Evolutionary conservation across 768 basidiomycete species (phyloP), one percentile per base, ranked within the genome.

Genomic region (Psilocybe tampanensis): DNA sequence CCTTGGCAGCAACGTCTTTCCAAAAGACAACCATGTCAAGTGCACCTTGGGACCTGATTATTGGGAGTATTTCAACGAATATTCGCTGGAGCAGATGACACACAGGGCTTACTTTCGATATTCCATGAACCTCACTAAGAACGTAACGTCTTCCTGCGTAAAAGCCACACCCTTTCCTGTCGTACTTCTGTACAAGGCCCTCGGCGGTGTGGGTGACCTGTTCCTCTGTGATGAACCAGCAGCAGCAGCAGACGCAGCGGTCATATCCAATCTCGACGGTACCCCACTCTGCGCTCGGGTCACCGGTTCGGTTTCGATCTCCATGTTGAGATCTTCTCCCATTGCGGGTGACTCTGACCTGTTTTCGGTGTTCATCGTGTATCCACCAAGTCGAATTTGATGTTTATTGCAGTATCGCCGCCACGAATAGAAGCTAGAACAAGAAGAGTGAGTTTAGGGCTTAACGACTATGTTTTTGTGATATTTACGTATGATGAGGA

Each of bases 101-200:
- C 3, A 34, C 15, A 36, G 34, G n/a, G 68, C 83, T 41, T 59
- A 89, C 90, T 82, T 89, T 58, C 89, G 80, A 72, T 90, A 90
- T 22, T 88, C 85, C 80, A 93, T 80, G 64, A 90, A 89, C 50
- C 83, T 80, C 34, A 91, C 81, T 59, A 94, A 72, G 68, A 91
- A 94, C 2, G 78, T 81, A 19, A 92, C 83, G 67, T 94, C 92
- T 64, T 91, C 90, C 26, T 86, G 84, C 0, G 92, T 94, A 64
- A 94, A 94, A 13, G 92, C 92, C 12, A 94, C 90, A 9, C 92
- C 92, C 66, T 94, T 94, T 3, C 92, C 92, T 0, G 92, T 93
- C 2, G 92, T 94, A 66, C 92, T 94, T 58, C 92, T 74, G 66
- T 82, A 93, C 43, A 94, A 69, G 5, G 90, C 88, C 53, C 85